Conservation (phyloP, 306 rosid genomes). For the Glycyrrhiza uralensis region DNA sequence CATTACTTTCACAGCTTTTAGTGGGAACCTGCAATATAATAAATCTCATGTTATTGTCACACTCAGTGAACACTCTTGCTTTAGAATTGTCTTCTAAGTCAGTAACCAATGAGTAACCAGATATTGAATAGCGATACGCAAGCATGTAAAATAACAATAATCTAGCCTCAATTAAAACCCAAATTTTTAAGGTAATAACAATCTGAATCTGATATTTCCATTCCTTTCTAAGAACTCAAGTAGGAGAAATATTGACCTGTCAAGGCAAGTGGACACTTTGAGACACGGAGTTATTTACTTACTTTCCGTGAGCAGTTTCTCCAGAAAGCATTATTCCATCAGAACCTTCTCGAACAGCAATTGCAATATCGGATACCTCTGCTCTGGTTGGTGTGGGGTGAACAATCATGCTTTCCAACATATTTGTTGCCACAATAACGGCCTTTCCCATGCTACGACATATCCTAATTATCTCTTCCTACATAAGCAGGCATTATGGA, state of each 20-base stretch:
- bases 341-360: constrained; percentile 99
- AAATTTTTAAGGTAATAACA: background rate
- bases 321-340: constrained; percentile 98
- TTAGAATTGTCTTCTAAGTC: background rate
- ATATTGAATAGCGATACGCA: background rate
- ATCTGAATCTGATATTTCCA: background rate
- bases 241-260: background rate
- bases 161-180: background rate
- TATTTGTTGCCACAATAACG: constrained; percentile 95
- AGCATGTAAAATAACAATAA: background rate
- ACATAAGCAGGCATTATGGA: constrained; percentile 16
- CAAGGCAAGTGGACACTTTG: background rate
- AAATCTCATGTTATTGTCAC: constrained; percentile 11
- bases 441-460: constrained; percentile 99
- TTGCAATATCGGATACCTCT: constrained; percentile 98
- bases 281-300: constrained; percentile 36
- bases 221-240: background rate
- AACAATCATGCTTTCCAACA: constrained; percentile 99
- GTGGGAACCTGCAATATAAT: constrained; percentile 62
- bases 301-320: constrained; percentile 99
- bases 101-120: background rate
- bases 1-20: constrained; percentile 96
- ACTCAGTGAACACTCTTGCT: background rate
- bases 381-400: constrained; percentile 99
- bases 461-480: constrained; percentile 86